Evolutionary conservation across 192 early-diverging fungal species (phyloP).

Genomic region (Backusella sp.): DNA sequence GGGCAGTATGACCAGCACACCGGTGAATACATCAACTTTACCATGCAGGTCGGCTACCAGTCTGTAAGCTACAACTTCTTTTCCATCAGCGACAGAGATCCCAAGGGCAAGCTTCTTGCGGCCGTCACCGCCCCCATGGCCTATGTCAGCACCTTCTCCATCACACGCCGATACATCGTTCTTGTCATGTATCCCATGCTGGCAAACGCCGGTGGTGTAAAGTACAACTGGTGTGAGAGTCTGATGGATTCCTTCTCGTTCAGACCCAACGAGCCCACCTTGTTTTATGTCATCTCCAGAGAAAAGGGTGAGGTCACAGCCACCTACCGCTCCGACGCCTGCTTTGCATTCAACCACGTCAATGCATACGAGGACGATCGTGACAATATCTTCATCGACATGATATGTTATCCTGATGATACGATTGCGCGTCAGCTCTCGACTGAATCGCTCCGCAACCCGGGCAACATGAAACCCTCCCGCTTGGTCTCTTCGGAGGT

Average conservation of each 20-base stretch:
- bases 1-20: slow-evolving; percentile 66
- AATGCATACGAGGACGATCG: slow-evolving; percentile 70
- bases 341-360: slow-evolving; percentile 68
- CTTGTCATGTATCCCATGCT: slow-evolving; percentile 67
- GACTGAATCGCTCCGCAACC: slow-evolving; percentile 53
- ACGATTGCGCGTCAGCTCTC: slow-evolving; percentile 56
- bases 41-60: slow-evolving; percentile 72
- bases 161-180: slow-evolving; percentile 73
- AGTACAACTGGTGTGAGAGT: slow-evolving; percentile 69
- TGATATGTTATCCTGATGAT: slow-evolving; percentile 63
- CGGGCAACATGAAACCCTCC: slow-evolving; percentile 38
- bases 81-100: slow-evolving; percentile 56
- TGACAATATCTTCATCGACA: slow-evolving; percentile 54
- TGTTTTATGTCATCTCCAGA: slow-evolving; percentile 76
- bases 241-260: slow-evolving; percentile 72
- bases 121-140: slow-evolving; percentile 62
- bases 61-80: slow-evolving; percentile 68
- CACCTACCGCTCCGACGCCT: slow-evolving; percentile 64
- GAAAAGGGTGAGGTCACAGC: slow-evolving; percentile 63
- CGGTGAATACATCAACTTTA: slow-evolving; percentile 73
- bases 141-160: slow-evolving; percentile 74
- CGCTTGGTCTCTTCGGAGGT: slow-evolving; percentile 52
- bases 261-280: slow-evolving; percentile 51
- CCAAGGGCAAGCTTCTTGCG: slow-evolving; percentile 63
- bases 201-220: slow-evolving; percentile 57